Base-by-base conservation (phyloP, 805 yeast species). In the Candida pseudoglaebosa region DNA sequence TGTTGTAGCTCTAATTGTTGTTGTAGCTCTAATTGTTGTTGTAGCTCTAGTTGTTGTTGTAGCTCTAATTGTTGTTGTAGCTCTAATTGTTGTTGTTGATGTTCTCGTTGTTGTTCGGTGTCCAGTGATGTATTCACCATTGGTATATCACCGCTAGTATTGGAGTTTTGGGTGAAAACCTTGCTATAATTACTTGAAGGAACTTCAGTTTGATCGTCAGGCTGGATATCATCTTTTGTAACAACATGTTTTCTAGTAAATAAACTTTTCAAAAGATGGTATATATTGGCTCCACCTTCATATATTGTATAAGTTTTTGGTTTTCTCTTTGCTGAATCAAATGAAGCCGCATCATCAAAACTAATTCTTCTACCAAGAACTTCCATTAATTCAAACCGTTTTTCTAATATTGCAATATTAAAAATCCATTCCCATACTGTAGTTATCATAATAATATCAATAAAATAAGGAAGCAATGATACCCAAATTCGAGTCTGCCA, bases 401-500 rank as follows among this genome's bases (percentile, higher is more conserved):
- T 65, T 44, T 78, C 82, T 31, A 75, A 52, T 13, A 65, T 50
- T 44, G 75, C 71, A 30, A 80, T 77, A 32, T 77, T 71, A 48
- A 66, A 74, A 7, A 79, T 56, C 82, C 87, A 78, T 57, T 82
- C 87, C 83, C 85, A 81, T 1, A 78, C 67, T 17, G 77, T 64
- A 1, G 80, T 74, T 13, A 73, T 60, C 3, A 78, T 57, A 24
- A 77, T 65, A 12, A 78, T 65, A 34, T 75, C 73, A 4, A 77
- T 49, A 29, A 79, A 43, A 29, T 44, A 67, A 3, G 73, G 63
- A 9, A 70, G 49, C 4, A 75, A 60, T 21, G 66, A 61, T 0
- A 72, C 57, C 52, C 84, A 68, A 68, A 83, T 74, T 10, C 65
- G 66, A n/a, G 65, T 63, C 18, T 71, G 57, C 67, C 71, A 63